Percentiles rank a stretch among this genome's conserved stretches.
phyloP scores from a whole-genome alignment of 441 rosid species.

The Flueggea neowawraea region DNA sequence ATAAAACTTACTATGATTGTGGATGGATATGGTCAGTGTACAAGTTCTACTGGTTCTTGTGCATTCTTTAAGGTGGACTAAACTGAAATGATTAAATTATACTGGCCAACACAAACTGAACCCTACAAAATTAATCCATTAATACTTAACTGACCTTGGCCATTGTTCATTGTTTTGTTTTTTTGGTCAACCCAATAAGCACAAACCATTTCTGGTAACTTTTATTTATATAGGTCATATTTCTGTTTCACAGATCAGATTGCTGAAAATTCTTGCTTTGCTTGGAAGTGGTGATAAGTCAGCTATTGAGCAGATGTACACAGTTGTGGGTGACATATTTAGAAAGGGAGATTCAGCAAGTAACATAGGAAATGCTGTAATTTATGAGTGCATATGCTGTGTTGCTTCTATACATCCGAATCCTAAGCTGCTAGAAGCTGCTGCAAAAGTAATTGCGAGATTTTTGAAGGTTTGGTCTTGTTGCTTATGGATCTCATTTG shows the following conservation, averaged over 20 bases:
- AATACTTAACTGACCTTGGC: too few species aligned
- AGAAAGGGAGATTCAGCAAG: slow-evolving; percentile 82
- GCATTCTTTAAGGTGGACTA: too few species aligned
- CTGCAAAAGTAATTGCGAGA: slow-evolving; percentile 81
- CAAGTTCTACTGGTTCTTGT: too few species aligned
- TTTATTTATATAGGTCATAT: slow-evolving; percentile 12
- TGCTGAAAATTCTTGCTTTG: slow-evolving; percentile 89
- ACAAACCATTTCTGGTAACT: neutral
- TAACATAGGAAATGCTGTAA: slow-evolving; percentile 93
- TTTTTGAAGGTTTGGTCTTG: slow-evolving; percentile 74
- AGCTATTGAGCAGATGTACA: slow-evolving; percentile 88
- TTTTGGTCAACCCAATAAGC: too few species aligned
- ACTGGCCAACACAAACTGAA: too few species aligned
- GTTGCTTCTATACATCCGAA: slow-evolving; percentile 81
- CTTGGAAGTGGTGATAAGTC: slow-evolving; percentile 96
- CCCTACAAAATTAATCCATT: too few species aligned
- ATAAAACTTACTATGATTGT: too few species aligned
- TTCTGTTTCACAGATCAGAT: slow-evolving; percentile 63
- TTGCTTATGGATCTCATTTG: slow-evolving; percentile 6
- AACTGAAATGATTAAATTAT: too few species aligned
- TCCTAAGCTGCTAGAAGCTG: slow-evolving; percentile 84
- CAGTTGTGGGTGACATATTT: slow-evolving; percentile 88
- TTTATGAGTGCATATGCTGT: slow-evolving; percentile 90
- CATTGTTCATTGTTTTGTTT: too few species aligned
- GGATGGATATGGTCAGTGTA: too few species aligned